Evolutionary conservation across 1,284 basidiomycete genomes (phyloP).

Genomic region (Rugosomyces carneus): DNA sequence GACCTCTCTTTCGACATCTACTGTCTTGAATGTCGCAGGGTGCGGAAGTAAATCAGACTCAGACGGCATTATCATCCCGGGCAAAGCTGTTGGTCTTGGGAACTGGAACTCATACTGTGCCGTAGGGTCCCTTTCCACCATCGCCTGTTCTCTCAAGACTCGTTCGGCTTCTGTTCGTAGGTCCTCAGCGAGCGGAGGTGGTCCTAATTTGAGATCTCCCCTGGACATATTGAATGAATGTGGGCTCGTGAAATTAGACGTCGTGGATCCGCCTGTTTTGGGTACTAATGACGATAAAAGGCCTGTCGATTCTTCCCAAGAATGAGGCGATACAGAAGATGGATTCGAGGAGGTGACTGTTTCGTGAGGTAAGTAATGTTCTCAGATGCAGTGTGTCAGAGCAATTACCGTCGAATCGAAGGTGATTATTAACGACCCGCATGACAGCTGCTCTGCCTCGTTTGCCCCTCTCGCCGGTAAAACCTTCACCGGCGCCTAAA

Average conservation of each 20-base stretch:
- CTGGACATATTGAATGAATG: conserved; percentile 70
- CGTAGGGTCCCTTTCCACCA: conserved; percentile 61
- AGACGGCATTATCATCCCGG: conserved; percentile 59
- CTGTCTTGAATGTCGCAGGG: conserved; percentile 76
- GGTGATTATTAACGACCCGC: conserved; percentile 90
- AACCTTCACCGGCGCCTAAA: conserved; percentile 75
- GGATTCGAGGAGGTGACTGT: conserved; percentile 68
- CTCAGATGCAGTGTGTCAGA: conserved; percentile 1
- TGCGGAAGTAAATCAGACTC: conserved; percentile 73
- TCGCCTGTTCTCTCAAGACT: conserved; percentile 62
- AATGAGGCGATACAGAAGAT: conserved; percentile 51
- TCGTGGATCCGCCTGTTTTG: conserved; percentile 40
- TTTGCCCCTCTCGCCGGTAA: conserved; percentile 75
- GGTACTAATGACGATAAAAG: conserved; percentile 75
- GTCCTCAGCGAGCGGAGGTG: conserved; percentile 71
- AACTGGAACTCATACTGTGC: conserved; percentile 60
- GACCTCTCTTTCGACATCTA: conserved; percentile 91
- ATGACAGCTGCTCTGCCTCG: conserved; percentile 81
- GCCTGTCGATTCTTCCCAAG: conserved; percentile 81
- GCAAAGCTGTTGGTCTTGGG: conserved; percentile 38
- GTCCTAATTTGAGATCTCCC: conserved; percentile 80
- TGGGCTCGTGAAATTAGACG: conserved; percentile 40
- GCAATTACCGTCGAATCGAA: conserved; percentile 80
- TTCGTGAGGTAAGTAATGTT: conserved; percentile 21
- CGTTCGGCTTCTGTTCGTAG: conserved; percentile 76